Conservation (phyloP, 768 basidiomycete species). For the Filobasidium wieringae region DNA sequence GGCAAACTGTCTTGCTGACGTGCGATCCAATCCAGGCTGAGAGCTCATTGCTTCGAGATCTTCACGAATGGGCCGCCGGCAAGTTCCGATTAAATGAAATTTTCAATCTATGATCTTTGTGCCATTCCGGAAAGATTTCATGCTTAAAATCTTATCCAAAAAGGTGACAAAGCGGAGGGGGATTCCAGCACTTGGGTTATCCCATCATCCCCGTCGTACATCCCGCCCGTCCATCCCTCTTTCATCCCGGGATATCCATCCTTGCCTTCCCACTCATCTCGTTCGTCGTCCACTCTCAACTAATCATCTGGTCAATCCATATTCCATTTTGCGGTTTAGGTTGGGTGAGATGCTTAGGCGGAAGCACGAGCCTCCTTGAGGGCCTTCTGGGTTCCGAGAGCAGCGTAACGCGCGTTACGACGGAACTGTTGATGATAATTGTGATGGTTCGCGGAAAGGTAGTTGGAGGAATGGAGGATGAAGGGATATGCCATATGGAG, state of each 20-base stretch:
- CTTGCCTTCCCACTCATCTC: not conserved
- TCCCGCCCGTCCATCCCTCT: not conserved
- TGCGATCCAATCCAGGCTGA: no score
- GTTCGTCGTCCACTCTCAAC: no score
- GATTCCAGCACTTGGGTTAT: conserved; percentile 2
- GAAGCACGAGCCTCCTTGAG: conserved; percentile 25
- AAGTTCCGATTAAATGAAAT: no score
- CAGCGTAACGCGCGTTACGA: conserved; percentile 37
- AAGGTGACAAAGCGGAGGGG: no score
- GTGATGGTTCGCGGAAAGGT: no score
- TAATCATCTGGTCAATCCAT: no score
- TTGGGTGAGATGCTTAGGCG: conserved; percentile 1
- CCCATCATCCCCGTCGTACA: not conserved
- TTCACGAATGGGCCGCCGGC: not conserved
- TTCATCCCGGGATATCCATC: not conserved
- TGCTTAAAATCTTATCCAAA: no score
- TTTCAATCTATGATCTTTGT: no score
- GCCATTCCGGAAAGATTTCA: no score
- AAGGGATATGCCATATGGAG: no score
- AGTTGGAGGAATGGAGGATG: not conserved
- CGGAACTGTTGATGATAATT: conserved; percentile 37
- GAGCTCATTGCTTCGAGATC: not conserved
- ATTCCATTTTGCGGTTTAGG: not conserved
- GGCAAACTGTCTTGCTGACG: no score
- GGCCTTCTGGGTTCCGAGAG: conserved; percentile 35